A percentile compares a stretch with the other conserved stretches of the same genome.
These are phyloP conservation scores for Ceratocystis harringtonii DNA, from an alignment of 2,329 filamentous ascomycete species.

Conservation along the genomic window DNA sequence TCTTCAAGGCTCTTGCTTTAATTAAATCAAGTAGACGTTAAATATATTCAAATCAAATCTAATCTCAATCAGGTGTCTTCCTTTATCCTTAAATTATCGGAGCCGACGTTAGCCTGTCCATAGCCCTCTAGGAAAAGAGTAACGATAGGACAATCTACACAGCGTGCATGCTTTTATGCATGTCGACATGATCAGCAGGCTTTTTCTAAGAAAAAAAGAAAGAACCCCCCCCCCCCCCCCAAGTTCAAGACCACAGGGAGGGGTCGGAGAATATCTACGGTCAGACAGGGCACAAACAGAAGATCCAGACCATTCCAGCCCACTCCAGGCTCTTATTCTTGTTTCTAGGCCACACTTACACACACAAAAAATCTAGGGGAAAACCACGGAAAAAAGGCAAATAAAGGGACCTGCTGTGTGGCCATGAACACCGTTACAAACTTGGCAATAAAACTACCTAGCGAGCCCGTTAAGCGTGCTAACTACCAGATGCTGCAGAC, in stretches of 20 bases:
- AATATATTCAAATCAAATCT: too few species aligned
- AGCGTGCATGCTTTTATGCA: not conserved
- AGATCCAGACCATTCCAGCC: constrained; percentile 1
- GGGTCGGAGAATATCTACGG: not conserved
- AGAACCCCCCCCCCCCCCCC: too few species aligned
- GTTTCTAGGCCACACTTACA: too few species aligned
- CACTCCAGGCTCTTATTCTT: not conserved
- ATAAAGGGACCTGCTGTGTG: too few species aligned
- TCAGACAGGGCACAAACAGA: not conserved
- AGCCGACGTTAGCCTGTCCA: not conserved
- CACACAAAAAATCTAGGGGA: too few species aligned
- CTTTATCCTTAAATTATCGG: not conserved
- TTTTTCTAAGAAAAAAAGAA: not conserved
- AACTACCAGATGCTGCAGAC: too few species aligned
- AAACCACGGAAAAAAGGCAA: too few species aligned
- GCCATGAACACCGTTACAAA: too few species aligned
- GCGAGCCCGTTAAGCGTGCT: too few species aligned
- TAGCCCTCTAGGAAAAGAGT: not conserved
- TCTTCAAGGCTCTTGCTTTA: not conserved
- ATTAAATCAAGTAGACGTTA: not conserved
- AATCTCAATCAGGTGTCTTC: not conserved
- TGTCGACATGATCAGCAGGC: not conserved
- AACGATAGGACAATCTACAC: not conserved
- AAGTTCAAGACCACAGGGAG: not conserved
- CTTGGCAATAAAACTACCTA: too few species aligned